A percentile compares a stretch with the other conserved stretches of the same genome.
These are phyloP conservation scores for Chionographis japonica DNA, from an alignment of 106 monocot species.

Conservation along the genomic window DNA sequence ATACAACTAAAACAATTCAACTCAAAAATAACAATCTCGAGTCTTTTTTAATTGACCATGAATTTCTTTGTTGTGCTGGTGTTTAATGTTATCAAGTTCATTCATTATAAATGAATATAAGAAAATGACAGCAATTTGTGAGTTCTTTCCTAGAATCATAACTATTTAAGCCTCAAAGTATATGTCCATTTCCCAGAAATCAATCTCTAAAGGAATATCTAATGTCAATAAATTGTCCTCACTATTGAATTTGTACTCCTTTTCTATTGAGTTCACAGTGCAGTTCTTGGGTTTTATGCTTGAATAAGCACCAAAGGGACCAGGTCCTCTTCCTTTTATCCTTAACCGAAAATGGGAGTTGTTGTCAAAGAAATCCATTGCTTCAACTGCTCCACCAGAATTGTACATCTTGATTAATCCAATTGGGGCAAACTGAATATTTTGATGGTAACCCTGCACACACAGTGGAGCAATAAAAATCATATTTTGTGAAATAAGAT, in stretches of 20 bases:
- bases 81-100: too few relatives aligned
- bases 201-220: conserved; percentile 15
- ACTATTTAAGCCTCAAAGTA: conserved; percentile 2
- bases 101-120: too few relatives aligned
- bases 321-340: conserved; percentile 35
- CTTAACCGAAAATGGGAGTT: conserved; percentile 3
- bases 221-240: conserved; percentile 31
- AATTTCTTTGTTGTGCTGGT: too few relatives aligned
- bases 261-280: conserved; percentile 27
- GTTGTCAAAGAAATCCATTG: neutral
- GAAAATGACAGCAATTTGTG: neutral
- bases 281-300: conserved; percentile 26
- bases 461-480: neutral
- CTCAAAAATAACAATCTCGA: too few relatives aligned
- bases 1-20: too few relatives aligned
- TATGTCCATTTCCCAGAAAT: conserved; percentile 22
- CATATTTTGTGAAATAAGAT: too few relatives aligned
- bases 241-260: conserved; percentile 15
- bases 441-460: conserved; percentile 14
- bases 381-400: conserved; percentile 43
- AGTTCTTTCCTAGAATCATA: neutral
- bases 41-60: too few relatives aligned
- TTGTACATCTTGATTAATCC: conserved; percentile 47
- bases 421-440: conserved; percentile 39
- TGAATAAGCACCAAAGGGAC: conserved; percentile 41